Evolutionary conservation across 2,329 filamentous ascomycete genomes (phyloP).

Genomic region (Paraphoma sp.): DNA sequence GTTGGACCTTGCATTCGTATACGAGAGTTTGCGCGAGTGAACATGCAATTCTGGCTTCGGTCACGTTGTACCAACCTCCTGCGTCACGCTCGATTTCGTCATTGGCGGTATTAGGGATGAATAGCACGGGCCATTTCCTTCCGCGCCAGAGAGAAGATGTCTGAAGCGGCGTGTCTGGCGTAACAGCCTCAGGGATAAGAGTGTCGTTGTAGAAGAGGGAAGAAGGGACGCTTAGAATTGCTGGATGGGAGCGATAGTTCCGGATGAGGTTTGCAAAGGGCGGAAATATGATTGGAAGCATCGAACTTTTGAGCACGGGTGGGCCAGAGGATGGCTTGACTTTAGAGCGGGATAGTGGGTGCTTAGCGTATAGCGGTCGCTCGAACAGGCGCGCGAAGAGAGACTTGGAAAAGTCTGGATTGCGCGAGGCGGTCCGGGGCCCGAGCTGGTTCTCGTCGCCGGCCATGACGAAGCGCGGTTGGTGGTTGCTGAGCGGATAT

Average conservation of each 20-base stretch:
- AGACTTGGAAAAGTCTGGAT: slow-evolving; percentile 44
- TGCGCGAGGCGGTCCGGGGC: slow-evolving; percentile 46
- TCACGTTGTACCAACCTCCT: slow-evolving; percentile 47
- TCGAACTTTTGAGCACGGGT: slow-evolving; percentile 35
- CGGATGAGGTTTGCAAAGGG: slow-evolving; percentile 54
- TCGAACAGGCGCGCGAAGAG: slow-evolving; percentile 52
- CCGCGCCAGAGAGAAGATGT: slow-evolving; percentile 46
- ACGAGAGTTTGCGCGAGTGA: slow-evolving; percentile 37
- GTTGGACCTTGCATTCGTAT: slow-evolving; percentile 26
- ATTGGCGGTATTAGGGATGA: slow-evolving; percentile 44
- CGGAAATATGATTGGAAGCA: slow-evolving; percentile 52
- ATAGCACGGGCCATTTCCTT: slow-evolving; percentile 52
- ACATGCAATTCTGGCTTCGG: slow-evolving; percentile 41
- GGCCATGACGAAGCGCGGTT: slow-evolving; percentile 54
- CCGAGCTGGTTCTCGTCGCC: slow-evolving; percentile 56
- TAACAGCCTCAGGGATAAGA: slow-evolving; percentile 49
- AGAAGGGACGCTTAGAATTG: slow-evolving; percentile 52
- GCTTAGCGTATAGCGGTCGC: slow-evolving; percentile 46
- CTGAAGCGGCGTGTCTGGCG: slow-evolving; percentile 30
- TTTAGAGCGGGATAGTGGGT: slow-evolving; percentile 49
- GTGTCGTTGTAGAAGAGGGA: slow-evolving; percentile 55
- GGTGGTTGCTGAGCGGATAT: slow-evolving; percentile 21
- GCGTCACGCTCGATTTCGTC: slow-evolving; percentile 53
- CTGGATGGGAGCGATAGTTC: slow-evolving; percentile 56
- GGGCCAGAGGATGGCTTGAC: slow-evolving; percentile 28